These are phyloP conservation scores for Tuber umbilicatum DNA, from an alignment of 495 filamentous ascomycete genomes.

Conservation along the genomic window DNA sequence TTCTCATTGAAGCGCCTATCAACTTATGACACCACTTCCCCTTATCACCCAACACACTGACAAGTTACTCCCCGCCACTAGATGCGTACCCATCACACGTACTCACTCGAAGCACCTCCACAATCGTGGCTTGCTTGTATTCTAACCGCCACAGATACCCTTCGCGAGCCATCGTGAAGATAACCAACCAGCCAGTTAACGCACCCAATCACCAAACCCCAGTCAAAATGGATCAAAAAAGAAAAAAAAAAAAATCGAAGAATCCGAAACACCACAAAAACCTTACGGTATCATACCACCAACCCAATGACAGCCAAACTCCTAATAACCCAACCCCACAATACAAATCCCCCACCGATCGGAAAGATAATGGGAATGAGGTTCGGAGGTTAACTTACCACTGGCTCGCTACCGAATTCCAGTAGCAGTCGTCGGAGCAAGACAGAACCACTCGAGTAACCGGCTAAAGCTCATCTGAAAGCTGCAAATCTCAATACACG, in stretches of 20 bases:
- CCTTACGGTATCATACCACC: neutral
- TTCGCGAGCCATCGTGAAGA: neutral
- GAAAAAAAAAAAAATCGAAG: neutral
- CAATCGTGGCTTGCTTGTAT: neutral
- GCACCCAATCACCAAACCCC: neutral
- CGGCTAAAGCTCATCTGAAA: neutral
- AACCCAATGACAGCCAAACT: neutral
- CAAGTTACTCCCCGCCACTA: slow-evolving; percentile 1
- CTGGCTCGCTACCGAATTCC: neutral
- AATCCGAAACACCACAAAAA: neutral
- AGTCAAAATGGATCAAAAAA: too few species aligned
- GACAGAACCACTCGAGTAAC: neutral
- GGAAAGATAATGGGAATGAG: neutral
- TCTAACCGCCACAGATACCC: neutral
- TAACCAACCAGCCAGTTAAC: neutral
- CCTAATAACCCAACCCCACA: neutral
- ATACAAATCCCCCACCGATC: neutral
- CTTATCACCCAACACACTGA: neutral
- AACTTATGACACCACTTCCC: neutral
- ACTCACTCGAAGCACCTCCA: slow-evolving; percentile 1
- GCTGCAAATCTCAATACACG: neutral
- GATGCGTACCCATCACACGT: neutral
- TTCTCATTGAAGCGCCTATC: neutral
- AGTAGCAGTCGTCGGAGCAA: neutral
- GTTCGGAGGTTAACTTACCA: neutral